phyloP scores from a whole-genome alignment of 1,139 yeast species.

The Debaryomycetaceae sp. region DNA sequence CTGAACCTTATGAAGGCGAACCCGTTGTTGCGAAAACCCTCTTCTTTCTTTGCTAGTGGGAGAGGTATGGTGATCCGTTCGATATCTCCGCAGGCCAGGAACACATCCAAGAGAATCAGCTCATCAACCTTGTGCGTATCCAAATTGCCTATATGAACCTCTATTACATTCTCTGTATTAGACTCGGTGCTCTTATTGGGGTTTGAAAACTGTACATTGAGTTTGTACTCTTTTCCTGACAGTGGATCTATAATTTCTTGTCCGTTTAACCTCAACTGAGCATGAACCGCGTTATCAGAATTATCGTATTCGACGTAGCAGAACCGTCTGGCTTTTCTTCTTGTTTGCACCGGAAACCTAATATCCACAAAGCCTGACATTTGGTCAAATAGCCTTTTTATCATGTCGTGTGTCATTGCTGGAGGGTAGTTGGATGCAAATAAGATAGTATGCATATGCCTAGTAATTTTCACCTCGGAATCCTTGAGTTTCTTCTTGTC shows the following conservation, averaged over 20 bases:
- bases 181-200: constrained; percentile 29
- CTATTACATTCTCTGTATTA: constrained; percentile 37
- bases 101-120: constrained; percentile 23
- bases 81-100: constrained; percentile 33
- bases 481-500: constrained; percentile 47
- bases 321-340: constrained; percentile 59
- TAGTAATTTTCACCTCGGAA: constrained; percentile 40
- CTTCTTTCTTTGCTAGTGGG: constrained; percentile 21
- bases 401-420: constrained; percentile 33
- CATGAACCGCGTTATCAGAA: constrained; percentile 44
- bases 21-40: constrained; percentile 43
- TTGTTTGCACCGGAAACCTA: constrained; percentile 65
- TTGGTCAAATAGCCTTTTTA: constrained; percentile 40
- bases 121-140: constrained; percentile 32
- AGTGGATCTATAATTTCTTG: constrained; percentile 19
- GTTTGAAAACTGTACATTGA: constrained; percentile 58
- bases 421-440: constrained; percentile 80
- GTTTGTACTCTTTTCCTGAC: constrained; percentile 18
- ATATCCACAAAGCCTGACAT: constrained; percentile 50
- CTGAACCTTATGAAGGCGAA: constrained; percentile 54
- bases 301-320: constrained; percentile 66
- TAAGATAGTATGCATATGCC: constrained; percentile 46
- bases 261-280: constrained; percentile 44
- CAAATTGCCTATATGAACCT: constrained; percentile 51
- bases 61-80: constrained; percentile 52